Percentiles rank a stretch among this genome's conserved stretches.
These are phyloP conservation scores for Aspergillus affinis DNA, from an alignment of 495 filamentous ascomycete species.

Conservation along the genomic window DNA sequence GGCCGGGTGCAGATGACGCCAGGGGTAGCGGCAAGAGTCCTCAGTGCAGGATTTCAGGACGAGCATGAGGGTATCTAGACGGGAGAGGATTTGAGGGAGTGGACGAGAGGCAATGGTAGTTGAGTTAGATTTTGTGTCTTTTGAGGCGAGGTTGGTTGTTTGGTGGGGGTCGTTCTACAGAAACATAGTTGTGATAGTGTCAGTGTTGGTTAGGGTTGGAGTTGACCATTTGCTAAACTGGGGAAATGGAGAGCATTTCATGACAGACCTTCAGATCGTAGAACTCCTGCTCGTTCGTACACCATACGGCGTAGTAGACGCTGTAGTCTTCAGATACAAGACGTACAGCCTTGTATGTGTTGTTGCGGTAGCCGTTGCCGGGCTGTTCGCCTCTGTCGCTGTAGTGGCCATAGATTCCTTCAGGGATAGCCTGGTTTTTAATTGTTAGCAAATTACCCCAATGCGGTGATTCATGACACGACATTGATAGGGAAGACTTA, in stretches of 20 bases:
- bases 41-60: constrained; percentile 61
- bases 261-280: constrained; percentile 51
- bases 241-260: neutral
- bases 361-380: constrained; percentile 36
- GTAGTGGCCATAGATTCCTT: constrained; percentile 44
- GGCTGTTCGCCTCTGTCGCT: constrained; percentile 21
- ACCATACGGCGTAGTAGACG: constrained; percentile 62
- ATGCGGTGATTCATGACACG: no score
- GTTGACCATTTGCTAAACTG: neutral
- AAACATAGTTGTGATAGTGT: neutral
- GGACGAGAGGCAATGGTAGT: constrained; percentile 25
- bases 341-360: constrained; percentile 62
- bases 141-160: constrained; percentile 48
- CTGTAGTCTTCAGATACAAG: constrained; percentile 51
- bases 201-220: constrained; percentile 4
- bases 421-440: constrained; percentile 42
- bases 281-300: constrained; percentile 57
- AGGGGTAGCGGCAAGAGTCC: constrained; percentile 51
- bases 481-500: constrained; percentile 13
- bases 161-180: constrained; percentile 54
- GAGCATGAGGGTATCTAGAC: constrained; percentile 57
- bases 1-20: constrained; percentile 53
- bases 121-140: constrained; percentile 18
- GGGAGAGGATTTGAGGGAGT: constrained; percentile 41
- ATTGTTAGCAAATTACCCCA: no score